Conservation (phyloP, 2,329 filamentous ascomycete genomes). For the Ascochyta fabae region DNA sequence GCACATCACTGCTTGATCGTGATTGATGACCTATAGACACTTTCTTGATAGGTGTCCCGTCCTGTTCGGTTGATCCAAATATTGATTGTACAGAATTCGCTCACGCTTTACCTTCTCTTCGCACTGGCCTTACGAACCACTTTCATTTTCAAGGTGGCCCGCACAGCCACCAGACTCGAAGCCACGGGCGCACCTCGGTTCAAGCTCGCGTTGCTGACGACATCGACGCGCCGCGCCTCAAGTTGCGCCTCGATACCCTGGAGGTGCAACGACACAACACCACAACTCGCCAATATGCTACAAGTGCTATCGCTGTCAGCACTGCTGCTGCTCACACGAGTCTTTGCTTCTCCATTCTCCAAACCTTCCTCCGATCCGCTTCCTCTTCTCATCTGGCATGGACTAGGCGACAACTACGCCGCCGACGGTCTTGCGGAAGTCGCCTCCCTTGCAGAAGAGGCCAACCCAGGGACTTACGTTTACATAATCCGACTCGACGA, state of each 20-base stretch:
- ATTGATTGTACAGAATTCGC: background rate
- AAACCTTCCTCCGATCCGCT: constrained; percentile 55
- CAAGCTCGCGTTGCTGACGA: constrained; percentile 21
- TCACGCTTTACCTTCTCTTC: background rate
- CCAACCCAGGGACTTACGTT: constrained; percentile 83
- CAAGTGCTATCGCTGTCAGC: constrained; percentile 30
- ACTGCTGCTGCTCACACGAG: constrained; percentile 15
- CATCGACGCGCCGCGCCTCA: constrained; percentile 25
- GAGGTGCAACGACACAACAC: constrained; percentile 9
- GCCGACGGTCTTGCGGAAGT: constrained; percentile 76
- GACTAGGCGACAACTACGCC: constrained; percentile 76
- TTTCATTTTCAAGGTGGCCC: background rate
- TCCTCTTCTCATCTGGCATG: constrained; percentile 95
- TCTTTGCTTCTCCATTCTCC: constrained; percentile 18
- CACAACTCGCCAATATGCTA: constrained; percentile 26
- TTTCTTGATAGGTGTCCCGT: background rate
- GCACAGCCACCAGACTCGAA: background rate
- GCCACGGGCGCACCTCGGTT: constrained; percentile 6
- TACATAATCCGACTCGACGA: constrained; percentile 78
- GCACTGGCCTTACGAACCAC: background rate
- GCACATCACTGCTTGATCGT: background rate
- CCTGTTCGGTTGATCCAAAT: background rate
- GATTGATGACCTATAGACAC: background rate
- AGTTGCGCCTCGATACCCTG: constrained; percentile 11
- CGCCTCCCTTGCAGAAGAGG: constrained; percentile 71